Evolutionary conservation across 2,329 filamentous ascomycete genomes (phyloP).

Genomic region (Ophiostoma himal-ulmi): DNA sequence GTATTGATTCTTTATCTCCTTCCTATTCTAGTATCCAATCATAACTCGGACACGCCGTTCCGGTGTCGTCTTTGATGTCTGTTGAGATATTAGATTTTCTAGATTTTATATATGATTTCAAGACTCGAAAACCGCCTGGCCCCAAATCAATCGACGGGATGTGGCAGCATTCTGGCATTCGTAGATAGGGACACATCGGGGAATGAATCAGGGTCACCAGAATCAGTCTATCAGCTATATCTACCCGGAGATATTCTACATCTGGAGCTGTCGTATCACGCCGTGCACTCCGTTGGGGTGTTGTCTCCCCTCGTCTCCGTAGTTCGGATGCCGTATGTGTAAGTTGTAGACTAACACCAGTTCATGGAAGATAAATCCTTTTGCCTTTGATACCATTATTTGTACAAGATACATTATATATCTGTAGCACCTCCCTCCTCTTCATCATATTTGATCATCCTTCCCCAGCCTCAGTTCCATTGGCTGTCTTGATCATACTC

Average conservation of each 20-base stretch:
- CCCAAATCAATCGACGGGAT: too few relatives aligned
- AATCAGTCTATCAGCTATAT: background rate
- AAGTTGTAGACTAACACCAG: background rate
- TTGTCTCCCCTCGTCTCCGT: background rate
- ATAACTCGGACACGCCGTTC: background rate
- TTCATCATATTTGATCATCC: background rate
- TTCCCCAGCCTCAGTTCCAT: background rate
- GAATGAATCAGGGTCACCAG: background rate
- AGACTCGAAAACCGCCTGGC: background rate
- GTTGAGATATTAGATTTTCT: background rate
- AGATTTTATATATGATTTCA: background rate
- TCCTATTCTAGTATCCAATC: background rate
- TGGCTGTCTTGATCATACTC: background rate
- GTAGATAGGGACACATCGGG: background rate
- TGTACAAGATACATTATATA: background rate
- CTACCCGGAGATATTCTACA: background rate
- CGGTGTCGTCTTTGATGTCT: background rate
- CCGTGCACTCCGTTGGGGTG: background rate
- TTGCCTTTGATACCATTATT: background rate
- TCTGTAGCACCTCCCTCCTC: background rate
- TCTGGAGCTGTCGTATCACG: background rate
- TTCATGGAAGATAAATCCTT: background rate
- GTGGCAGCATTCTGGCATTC: background rate
- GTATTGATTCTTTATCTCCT: background rate
- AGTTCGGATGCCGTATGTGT: background rate